A percentile compares a stretch with the other conserved stretches of the same genome.
These are phyloP conservation scores for Fistulinella prunicolor DNA, from an alignment of 768 basidiomycete genomes.

Conservation along the genomic window DNA sequence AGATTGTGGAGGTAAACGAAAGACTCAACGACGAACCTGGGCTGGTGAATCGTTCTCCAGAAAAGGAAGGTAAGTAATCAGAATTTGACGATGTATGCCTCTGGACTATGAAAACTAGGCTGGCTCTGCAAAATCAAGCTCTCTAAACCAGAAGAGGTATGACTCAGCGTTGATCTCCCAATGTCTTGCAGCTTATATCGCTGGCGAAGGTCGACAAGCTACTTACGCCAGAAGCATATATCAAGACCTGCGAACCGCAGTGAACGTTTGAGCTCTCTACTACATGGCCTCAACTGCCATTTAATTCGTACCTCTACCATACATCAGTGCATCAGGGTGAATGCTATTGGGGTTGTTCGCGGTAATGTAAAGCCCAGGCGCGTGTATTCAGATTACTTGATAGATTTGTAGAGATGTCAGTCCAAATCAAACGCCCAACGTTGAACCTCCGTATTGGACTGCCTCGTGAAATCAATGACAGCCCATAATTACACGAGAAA, in stretches of 20 bases:
- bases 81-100: not conserved
- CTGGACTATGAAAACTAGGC: constrained; percentile 44
- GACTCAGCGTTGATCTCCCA: constrained; percentile 11
- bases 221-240: constrained; percentile 76
- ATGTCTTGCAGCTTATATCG: not conserved
- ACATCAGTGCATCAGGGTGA: not conserved
- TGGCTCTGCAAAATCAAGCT: constrained; percentile 96
- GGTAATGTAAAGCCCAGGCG: constrained; percentile 4
- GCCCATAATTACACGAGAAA: no score
- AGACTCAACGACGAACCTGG: constrained; percentile 63
- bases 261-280: not conserved
- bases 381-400: constrained; percentile 13
- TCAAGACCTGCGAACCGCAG: constrained; percentile 49
- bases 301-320: not conserved
- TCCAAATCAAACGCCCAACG: no score
- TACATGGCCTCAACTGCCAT: constrained; percentile 27
- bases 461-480: no score
- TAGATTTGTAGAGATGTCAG: no score
- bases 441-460: no score
- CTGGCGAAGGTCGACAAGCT: constrained; percentile 59
- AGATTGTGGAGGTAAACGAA: constrained; percentile 76
- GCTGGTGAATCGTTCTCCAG: constrained; percentile 85
- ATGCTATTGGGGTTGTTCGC: not conserved
- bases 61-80: constrained; percentile 64
- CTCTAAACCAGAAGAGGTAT: constrained; percentile 72